Evolutionary conservation across 805 yeast species (phyloP).

Genomic region (Kregervanrija fluxuum): DNA sequence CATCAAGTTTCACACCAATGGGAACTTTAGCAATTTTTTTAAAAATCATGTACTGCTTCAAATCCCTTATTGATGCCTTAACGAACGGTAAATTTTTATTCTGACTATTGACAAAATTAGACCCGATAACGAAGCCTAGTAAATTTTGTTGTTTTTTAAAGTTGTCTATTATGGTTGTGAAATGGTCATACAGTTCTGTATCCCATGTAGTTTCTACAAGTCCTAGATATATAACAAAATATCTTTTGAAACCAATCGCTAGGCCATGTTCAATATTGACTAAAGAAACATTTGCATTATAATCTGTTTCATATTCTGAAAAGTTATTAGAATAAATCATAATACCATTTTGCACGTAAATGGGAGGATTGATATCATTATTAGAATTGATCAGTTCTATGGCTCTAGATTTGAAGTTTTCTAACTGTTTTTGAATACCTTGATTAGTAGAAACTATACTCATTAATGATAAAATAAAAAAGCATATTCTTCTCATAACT

Average conservation of each 20-base stretch:
- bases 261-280: no score
- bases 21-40: conserved; percentile 30
- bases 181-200: conserved; percentile 49
- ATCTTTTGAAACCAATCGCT: background rate
- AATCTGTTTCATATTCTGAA: no score
- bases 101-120: conserved; percentile 69
- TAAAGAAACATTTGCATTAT: no score
- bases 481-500: no score
- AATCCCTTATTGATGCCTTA: conserved; percentile 86
- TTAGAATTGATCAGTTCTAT: no score
- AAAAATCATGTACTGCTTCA: conserved; percentile 54
- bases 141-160: conserved; percentile 62
- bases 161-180: conserved; percentile 68
- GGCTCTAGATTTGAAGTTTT: no score
- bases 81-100: conserved; percentile 71
- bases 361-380: no score
- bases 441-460: no score
- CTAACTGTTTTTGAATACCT: no score
- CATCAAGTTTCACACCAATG: conserved; percentile 25
- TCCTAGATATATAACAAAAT: conserved; percentile 1
- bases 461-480: no score
- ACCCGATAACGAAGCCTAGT: conserved; percentile 89
- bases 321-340: no score
- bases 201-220: conserved; percentile 12
- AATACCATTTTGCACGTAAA: no score